Percentiles rank a stretch among this genome's conserved stretches.
These are phyloP conservation scores for Leucosporidium yakuticum DNA, from an alignment of 768 basidiomycete genomes.

Conservation along the genomic window DNA sequence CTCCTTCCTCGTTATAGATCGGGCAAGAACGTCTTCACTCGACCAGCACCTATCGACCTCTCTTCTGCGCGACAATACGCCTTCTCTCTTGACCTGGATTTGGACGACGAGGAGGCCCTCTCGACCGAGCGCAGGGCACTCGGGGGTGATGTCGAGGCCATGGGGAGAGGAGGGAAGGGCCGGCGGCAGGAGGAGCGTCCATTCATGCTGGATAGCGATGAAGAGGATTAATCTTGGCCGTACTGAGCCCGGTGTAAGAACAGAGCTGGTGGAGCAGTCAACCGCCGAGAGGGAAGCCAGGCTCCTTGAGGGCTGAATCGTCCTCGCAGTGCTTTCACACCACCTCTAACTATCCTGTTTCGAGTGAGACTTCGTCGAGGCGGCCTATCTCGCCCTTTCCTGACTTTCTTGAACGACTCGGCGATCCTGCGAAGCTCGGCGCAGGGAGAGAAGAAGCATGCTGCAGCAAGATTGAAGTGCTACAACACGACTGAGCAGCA, in stretches of 20 bases:
- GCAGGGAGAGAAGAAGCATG: no score
- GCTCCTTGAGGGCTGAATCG: no score
- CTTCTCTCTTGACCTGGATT: conserved; percentile 46
- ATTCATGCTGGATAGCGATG: conserved; percentile 20
- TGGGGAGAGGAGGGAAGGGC: conserved; percentile 3
- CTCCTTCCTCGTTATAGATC: conserved; percentile 38
- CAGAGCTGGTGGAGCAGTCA: no score
- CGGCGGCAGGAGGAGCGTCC: not conserved
- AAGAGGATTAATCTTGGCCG: conserved; percentile 6
- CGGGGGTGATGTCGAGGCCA: conserved; percentile 29
- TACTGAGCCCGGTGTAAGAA: not conserved
- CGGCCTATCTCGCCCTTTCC: no score
- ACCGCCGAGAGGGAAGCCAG: no score
- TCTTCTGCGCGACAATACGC: conserved; percentile 44
- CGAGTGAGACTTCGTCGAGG: no score
- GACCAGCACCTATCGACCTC: conserved; percentile 46
- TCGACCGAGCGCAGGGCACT: conserved; percentile 28
- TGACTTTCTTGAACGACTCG: no score
- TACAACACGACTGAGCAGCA: no score
- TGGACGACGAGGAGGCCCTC: conserved; percentile 46
- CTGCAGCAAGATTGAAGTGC: no score
- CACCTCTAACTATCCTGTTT: no score
- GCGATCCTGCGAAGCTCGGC: no score
- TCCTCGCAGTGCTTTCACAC: no score
- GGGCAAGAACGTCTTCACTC: conserved; percentile 46